Evolutionary conservation across 1,284 basidiomycete species (phyloP).

Genomic region (Chalciporus sp.): DNA sequence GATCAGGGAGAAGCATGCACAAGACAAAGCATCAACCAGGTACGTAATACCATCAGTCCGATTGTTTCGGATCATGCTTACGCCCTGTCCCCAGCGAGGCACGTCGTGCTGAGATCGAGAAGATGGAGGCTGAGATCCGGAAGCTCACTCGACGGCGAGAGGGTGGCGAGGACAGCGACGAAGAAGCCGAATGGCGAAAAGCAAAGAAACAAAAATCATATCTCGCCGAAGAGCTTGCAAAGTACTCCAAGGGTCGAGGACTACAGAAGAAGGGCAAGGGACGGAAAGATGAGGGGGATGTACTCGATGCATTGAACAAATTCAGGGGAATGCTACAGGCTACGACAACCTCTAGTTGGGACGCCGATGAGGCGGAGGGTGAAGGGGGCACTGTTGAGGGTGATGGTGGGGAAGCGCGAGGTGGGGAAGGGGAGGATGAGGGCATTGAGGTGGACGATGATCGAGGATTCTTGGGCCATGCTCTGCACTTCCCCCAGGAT

Average conservation of each 20-base stretch:
- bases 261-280: constrained; percentile 53
- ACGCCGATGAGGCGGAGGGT: constrained; percentile 39
- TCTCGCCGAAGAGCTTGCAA: constrained; percentile 78
- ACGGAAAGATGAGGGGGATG: constrained; percentile 74
- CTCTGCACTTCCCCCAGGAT: constrained; percentile 78
- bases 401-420: constrained; percentile 18
- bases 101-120: constrained; percentile 79
- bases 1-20: constrained; percentile 73
- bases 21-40: constrained; percentile 63
- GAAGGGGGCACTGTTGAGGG: constrained; percentile 26
- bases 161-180: constrained; percentile 58
- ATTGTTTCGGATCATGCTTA: neutral
- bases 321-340: constrained; percentile 73
- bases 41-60: constrained; percentile 37
- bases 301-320: constrained; percentile 69
- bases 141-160: constrained; percentile 61
- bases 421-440: constrained; percentile 43
- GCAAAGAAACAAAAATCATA: constrained; percentile 67
- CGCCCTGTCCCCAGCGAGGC: constrained; percentile 48
- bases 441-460: constrained; percentile 84
- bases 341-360: constrained; percentile 33
- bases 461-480: constrained; percentile 76
- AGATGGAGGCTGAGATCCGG: constrained; percentile 87
- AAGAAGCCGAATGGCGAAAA: constrained; percentile 60
- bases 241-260: constrained; percentile 71